Percentiles rank a stretch among this genome's conserved stretches.
Conservation (phyloP, 768 basidiomycete genomes). For the Pholiota molesta region DNA sequence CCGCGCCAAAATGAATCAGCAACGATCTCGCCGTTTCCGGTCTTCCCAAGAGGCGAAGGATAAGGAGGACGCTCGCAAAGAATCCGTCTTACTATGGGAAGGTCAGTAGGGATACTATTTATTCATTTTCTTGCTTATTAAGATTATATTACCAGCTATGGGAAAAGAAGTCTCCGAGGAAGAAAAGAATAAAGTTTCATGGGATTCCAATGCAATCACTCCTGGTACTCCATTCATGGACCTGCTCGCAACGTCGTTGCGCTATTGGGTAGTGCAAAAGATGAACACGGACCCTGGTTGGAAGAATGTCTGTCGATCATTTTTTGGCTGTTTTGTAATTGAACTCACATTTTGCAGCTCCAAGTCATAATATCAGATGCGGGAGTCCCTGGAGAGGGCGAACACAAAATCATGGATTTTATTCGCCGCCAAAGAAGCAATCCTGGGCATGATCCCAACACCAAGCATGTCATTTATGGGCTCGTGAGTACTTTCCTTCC, state of each 20-base stretch:
- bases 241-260: conserved; percentile 80
- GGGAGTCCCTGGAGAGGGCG: conserved; percentile 96
- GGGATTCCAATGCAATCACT: conserved; percentile 99
- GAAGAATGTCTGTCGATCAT: conserved; percentile 68
- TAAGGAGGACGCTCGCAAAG: conserved; percentile 85
- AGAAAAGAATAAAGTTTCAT: conserved; percentile 81
- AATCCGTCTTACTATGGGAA: conserved; percentile 86
- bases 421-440: conserved; percentile 89
- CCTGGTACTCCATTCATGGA: conserved; percentile 99
- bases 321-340: neutral
- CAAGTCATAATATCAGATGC: conserved; percentile 98
- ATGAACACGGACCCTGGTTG: conserved; percentile 95
- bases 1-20: conserved; percentile 99
- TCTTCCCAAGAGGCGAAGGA: conserved; percentile 94
- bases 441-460: conserved; percentile 92
- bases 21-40: conserved; percentile 95
- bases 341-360: conserved; percentile 51
- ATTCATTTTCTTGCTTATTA: conserved; percentile 1
- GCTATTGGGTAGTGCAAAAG: conserved; percentile 97
- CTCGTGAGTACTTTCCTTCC: conserved; percentile 56
- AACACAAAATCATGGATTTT: conserved; percentile 99
- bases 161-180: conserved; percentile 84
- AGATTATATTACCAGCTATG: conserved; percentile 67
- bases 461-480: conserved; percentile 96
- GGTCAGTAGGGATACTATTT: conserved; percentile 43